Conservation (phyloP, 2,329 filamentous ascomycete species). For the Trichoderma aggressivum region DNA sequence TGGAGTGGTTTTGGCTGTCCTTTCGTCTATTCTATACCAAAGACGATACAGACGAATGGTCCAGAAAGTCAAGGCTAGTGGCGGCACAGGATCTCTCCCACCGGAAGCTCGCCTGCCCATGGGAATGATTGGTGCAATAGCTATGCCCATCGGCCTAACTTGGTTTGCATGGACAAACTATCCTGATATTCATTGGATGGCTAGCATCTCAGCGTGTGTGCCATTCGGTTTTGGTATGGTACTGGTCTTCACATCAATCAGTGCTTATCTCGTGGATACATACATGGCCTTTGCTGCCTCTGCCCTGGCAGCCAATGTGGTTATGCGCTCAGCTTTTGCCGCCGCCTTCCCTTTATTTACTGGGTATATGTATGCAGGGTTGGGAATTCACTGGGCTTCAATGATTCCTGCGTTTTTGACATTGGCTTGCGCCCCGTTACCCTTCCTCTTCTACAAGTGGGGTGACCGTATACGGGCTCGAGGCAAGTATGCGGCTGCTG, state of each 20-base stretch:
- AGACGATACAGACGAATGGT: not conserved
- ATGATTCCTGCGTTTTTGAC: slow-evolving; percentile 67
- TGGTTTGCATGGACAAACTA: slow-evolving; percentile 59
- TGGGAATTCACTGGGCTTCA: slow-evolving; percentile 70
- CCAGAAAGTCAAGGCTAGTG: not conserved
- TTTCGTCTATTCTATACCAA: not conserved
- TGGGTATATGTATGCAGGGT: slow-evolving; percentile 45
- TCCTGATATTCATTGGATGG: slow-evolving; percentile 51
- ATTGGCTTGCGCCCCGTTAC: slow-evolving; percentile 35
- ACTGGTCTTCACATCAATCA: slow-evolving; percentile 56
- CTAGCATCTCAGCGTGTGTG: slow-evolving; percentile 35
- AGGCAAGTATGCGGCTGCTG: not conserved
- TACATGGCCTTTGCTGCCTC: slow-evolving; percentile 70
- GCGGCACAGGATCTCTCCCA: not conserved
- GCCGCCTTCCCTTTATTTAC: slow-evolving; percentile 68
- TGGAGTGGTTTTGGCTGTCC: not conserved
- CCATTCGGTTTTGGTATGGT: slow-evolving; percentile 52
- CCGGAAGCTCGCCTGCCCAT: slow-evolving; percentile 54
- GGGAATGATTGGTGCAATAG: slow-evolving; percentile 51
- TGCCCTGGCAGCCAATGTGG: slow-evolving; percentile 63
- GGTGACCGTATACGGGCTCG: not conserved
- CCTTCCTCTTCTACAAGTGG: not conserved
- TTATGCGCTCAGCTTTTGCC: slow-evolving; percentile 65
- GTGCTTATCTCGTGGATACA: slow-evolving; percentile 62
- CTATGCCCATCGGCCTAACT: slow-evolving; percentile 55